phyloP scores from a whole-genome alignment of 179 eudicot species.

The Silene noctiflora region DNA sequence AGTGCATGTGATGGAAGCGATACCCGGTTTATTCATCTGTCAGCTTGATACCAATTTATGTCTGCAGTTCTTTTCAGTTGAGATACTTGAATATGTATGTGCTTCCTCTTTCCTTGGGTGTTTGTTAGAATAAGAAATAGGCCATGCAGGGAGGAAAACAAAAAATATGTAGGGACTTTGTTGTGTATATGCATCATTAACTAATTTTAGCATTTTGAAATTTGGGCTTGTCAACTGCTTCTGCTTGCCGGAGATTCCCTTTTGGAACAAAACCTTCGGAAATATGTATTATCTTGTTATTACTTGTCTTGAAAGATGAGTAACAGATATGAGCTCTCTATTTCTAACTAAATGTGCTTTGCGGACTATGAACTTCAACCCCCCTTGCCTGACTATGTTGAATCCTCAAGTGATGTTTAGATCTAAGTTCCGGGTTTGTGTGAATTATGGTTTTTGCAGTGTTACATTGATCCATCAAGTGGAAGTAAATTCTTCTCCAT shows the following conservation, averaged over 20 bases:
- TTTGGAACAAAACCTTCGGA: background rate
- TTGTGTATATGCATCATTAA: background rate
- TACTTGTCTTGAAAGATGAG: background rate
- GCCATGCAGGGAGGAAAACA: too few species aligned
- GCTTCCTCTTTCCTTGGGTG: background rate
- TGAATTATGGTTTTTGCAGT: constrained; percentile 36
- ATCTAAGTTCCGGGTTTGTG: background rate
- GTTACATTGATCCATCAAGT: constrained; percentile 51
- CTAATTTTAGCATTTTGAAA: background rate
- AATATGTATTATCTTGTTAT: background rate
- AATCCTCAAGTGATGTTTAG: constrained; percentile 1
- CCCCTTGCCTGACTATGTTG: background rate
- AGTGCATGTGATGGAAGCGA: background rate
- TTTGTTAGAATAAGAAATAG: too few species aligned
- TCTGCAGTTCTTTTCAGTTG: background rate
- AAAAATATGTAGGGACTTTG: too few species aligned
- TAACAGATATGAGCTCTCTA: background rate
- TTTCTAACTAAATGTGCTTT: background rate
- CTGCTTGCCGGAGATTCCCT: background rate
- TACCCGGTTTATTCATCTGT: background rate
- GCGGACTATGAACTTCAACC: too few species aligned
- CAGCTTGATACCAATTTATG: background rate
- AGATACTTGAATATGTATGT: background rate
- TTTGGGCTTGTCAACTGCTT: constrained; percentile 5
- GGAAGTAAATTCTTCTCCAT: constrained; percentile 61